Evolutionary conservation across 2,329 filamentous ascomycete species (phyloP), one percentile per base, ranked within the genome.

Genomic region (Beauveria sp.): DNA sequence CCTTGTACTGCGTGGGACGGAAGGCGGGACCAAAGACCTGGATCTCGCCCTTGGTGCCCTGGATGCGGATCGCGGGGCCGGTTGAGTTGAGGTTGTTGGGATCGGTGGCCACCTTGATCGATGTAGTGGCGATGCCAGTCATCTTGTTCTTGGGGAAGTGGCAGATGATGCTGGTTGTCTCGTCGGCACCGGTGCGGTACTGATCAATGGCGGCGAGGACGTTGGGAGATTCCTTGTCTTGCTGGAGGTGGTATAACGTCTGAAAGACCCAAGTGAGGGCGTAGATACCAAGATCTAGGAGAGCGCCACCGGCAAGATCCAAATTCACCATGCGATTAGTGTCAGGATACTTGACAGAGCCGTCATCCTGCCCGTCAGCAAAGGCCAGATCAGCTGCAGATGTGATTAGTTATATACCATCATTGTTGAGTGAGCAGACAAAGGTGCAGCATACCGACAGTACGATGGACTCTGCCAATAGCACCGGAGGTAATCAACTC

Each of bases 181-280:
- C 89, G 71, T 96, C 91, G 26, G 84, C 86, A 18, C 89, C 89
- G 1, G 89, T 91, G 63, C 78, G 78, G 73, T 91, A 91, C 70
- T 89, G 88, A 70, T 84, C 85, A 67, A 92, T 84, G 57, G 89
- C 84, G 1, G 86, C 82, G 10, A 85, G 76, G 3, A 94, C 86
- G 50, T 78, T 80, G 5, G 92, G 92, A 1, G 82, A 70, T 72
- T 90, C 83, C 67, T 91, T 89, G 65, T 86, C 80, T 2, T 86
- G 81, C 69, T 92, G 88, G 3, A 89, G 84, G 72, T 92, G 90
- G 76, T 96, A 96, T 30, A 96, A 81, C 50, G 88, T 88, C 75
- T 96, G 91, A 81, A 93, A 96, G 55, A 94, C 83, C 92, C 92
- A 96, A 37, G 91, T 96, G 64, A 96, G 76, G 52, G 90, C 85